phyloP scores from a whole-genome alignment of 306 rosid species.

The Alnus glutinosa region DNA sequence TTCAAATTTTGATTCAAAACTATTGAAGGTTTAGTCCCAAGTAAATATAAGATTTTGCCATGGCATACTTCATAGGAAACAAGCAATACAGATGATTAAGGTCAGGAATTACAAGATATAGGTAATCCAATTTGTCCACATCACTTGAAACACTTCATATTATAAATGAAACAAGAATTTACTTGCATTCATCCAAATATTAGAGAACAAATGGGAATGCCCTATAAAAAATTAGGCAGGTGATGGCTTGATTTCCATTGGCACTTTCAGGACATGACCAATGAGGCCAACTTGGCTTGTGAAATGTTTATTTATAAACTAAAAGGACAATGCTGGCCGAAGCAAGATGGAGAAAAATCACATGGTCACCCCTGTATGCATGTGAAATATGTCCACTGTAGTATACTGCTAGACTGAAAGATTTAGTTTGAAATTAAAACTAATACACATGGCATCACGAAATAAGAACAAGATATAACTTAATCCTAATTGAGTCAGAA shows the following conservation, averaged over 20 bases:
- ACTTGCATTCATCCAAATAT: neutral
- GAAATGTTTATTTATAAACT: too few relatives aligned
- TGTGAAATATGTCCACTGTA: neutral
- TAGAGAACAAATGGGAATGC: neutral
- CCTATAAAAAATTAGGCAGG: too few relatives aligned
- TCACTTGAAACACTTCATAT: neutral
- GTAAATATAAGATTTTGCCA: neutral
- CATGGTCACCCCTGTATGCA: neutral
- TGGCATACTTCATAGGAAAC: neutral
- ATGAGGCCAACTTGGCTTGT: too few relatives aligned
- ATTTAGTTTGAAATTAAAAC: too few relatives aligned
- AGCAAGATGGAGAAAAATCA: neutral
- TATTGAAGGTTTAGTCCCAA: neutral
- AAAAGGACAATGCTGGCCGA: neutral
- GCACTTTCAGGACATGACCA: neutral
- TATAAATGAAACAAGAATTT: neutral
- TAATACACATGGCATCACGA: too few relatives aligned
- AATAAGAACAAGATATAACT: too few relatives aligned
- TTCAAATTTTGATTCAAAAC: neutral
- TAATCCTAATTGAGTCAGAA: too few relatives aligned
- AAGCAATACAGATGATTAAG: neutral
- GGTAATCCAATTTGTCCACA: neutral
- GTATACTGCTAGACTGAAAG: too few relatives aligned
- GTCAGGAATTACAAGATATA: neutral
- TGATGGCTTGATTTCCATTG: neutral